These are phyloP conservation scores for Termitomyces eurrhizus DNA, from an alignment of 768 basidiomycete species.

Conservation along the genomic window DNA sequence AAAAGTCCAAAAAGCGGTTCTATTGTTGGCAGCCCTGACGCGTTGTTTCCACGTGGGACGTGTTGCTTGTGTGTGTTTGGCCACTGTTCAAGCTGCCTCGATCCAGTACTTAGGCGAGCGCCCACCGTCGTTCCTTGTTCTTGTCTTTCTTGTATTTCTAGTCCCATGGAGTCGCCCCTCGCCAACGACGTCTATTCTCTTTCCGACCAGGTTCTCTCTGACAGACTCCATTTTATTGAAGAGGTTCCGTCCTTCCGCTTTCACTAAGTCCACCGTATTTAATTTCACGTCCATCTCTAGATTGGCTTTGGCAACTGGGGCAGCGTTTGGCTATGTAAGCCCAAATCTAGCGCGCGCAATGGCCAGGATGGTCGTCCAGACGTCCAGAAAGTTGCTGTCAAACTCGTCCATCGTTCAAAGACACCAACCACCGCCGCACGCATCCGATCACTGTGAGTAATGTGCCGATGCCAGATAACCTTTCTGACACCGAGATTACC, in stretches of 20 bases:
- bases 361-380: slow-evolving; percentile 30
- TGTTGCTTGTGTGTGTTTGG: slow-evolving; percentile 35
- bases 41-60: slow-evolving; percentile 16
- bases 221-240: slow-evolving; percentile 70
- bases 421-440: slow-evolving; percentile 84
- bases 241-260: slow-evolving; percentile 43
- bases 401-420: slow-evolving; percentile 88
- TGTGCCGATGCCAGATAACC: background rate
- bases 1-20: background rate
- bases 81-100: slow-evolving; percentile 31
- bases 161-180: slow-evolving; percentile 35
- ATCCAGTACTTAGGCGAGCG: slow-evolving; percentile 6
- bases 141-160: slow-evolving; percentile 49
- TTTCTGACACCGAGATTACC: slow-evolving; percentile 5
- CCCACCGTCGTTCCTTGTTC: slow-evolving; percentile 17
- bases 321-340: slow-evolving; percentile 77
- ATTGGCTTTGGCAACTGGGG: slow-evolving; percentile 95
- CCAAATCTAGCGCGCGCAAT: slow-evolving; percentile 42
- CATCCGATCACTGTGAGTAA: slow-evolving; percentile 76
- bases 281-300: slow-evolving; percentile 30
- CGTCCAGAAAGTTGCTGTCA: slow-evolving; percentile 75
- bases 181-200: slow-evolving; percentile 68
- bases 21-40: slow-evolving; percentile 1
- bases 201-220: slow-evolving; percentile 66
- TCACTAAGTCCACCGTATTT: slow-evolving; percentile 7